Evolutionary conservation across 306 rosid genomes (phyloP).

Genomic region (Cucurbita maxima): DNA sequence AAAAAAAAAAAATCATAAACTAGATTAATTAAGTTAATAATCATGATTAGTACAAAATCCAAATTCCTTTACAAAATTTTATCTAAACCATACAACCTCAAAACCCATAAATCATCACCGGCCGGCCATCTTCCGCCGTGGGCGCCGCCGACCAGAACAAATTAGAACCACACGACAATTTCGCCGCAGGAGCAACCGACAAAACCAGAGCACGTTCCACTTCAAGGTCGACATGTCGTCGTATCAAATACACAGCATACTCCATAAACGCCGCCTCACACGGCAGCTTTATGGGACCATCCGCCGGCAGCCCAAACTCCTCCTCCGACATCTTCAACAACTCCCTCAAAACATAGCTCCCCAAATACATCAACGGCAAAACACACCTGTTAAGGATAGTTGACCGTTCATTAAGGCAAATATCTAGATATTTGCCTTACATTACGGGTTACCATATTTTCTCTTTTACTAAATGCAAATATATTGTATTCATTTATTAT

Average conservation of each 20-base stretch:
- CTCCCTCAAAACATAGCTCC: slow-evolving; percentile 9
- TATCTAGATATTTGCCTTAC: too few relatives aligned
- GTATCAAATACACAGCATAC: slow-evolving; percentile 14
- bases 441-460: too few relatives aligned
- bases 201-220: slow-evolving; percentile 10
- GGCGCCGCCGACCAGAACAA: background rate
- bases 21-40: background rate
- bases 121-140: background rate
- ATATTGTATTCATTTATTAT: too few relatives aligned
- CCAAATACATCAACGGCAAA: slow-evolving; percentile 12
- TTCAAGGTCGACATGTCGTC: slow-evolving; percentile 4
- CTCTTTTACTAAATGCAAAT: too few relatives aligned
- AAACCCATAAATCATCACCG: background rate
- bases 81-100: background rate
- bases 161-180: background rate
- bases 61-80: background rate
- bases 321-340: slow-evolving; percentile 16
- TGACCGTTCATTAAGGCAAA: too few relatives aligned
- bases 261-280: slow-evolving; percentile 25
- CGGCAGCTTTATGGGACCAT: slow-evolving; percentile 19
- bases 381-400: too few relatives aligned
- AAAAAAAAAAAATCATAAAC: too few relatives aligned
- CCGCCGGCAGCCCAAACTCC: slow-evolving; percentile 15
- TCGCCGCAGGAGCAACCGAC: background rate
- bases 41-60: background rate